phyloP scores from a whole-genome alignment of 148 eudicot genomes.

The Silene uniflora region DNA sequence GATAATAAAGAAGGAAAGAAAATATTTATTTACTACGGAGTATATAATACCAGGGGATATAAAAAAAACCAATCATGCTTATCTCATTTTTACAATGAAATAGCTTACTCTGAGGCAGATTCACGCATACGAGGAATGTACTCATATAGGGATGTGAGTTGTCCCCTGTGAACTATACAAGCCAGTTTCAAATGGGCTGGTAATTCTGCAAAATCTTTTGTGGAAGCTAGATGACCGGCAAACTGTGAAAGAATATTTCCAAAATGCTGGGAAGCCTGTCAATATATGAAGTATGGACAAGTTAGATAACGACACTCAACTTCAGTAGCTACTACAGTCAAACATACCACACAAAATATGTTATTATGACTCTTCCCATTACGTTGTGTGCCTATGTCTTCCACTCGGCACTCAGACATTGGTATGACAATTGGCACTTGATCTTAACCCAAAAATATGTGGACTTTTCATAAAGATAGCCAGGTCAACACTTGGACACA shows the following conservation, averaged over 20 bases:
- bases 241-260: slow-evolving; percentile 84
- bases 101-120: slow-evolving; percentile 68
- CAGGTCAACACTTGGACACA: neutral
- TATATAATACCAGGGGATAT: neutral
- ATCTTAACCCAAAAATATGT: neutral
- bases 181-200: slow-evolving; percentile 72
- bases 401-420: neutral
- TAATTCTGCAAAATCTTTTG: slow-evolving; percentile 40
- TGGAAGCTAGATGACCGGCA: slow-evolving; percentile 65
- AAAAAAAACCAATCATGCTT: slow-evolving; percentile 1
- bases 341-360: neutral
- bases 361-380: neutral
- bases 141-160: slow-evolving; percentile 65
- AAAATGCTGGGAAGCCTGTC: slow-evolving; percentile 96
- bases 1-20: neutral
- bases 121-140: slow-evolving; percentile 88
- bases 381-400: neutral
- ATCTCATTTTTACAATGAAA: neutral
- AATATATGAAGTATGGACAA: slow-evolving; percentile 8
- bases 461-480: neutral
- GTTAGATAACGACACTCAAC: slow-evolving; percentile 12
- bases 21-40: neutral
- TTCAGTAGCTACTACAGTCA: neutral
- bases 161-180: slow-evolving; percentile 81
- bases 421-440: neutral